Evolutionary conservation across 257 asterid genomes (phyloP), one percentile per base, ranked within the genome.

Genomic region (Catharanthus roseus): DNA sequence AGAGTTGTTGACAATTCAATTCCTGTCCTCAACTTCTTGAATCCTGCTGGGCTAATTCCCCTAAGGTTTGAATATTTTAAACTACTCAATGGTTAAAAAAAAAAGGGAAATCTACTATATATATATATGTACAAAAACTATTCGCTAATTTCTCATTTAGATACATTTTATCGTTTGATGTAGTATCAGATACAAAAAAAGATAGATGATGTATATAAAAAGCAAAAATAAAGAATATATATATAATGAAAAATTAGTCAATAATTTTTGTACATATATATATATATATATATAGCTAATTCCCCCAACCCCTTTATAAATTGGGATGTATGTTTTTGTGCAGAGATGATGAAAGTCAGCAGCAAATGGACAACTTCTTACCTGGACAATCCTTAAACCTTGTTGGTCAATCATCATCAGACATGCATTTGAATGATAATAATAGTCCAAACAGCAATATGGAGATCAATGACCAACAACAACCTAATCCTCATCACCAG

Each of bases 11-110:
- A 86, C 70, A 87, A 95, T 39, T 89, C 88, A 64, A 85, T 75
- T 53, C 92, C 90, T 74, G 79, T 85, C 71, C 91, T 88, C 70
- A 88, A 84, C 74, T 90, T 89, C 85, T 79, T 92, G 85, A 91
- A 86, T 72, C 82, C 90, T 21, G 87, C 85, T 67, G 90, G 89
- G 54, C 81, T 86, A 58, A 84, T 93, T 54, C 91, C 96, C 1
- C 56, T 84, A 18, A 86, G 96, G 96, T 72, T 44, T 50, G 42
- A 13, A 2, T 19, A 19, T 36, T 19, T 26, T 24, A 60, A 26
- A 29, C 21, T 26, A 16, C 0, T 6, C 21, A 41, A 23, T 51
- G 10, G 54, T 26, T 34, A 26, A 54, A 9, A 16, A 3, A 31
- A 15, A 16, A 2, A n/a, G 54, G 39, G 38, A 60, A n/a, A n/a